A percentile compares a stretch with the other conserved stretches of the same genome.
Evolutionary conservation across 2,329 filamentous ascomycete genomes (phyloP).

Genomic region (Nemania abortiva): DNA sequence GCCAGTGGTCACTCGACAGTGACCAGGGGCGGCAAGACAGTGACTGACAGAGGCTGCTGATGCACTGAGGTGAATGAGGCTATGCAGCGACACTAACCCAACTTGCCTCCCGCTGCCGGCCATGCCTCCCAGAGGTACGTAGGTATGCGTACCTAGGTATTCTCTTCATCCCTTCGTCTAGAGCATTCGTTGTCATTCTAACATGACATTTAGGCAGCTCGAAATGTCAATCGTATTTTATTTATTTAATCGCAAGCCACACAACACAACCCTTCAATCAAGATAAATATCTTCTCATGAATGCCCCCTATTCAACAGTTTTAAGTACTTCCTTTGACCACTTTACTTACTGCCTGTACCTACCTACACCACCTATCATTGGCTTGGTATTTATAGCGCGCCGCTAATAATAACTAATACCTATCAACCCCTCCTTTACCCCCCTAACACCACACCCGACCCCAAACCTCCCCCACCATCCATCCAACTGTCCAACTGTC

Average conservation of each 20-base stretch:
- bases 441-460: background rate
- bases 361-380: slow-evolving; percentile 1
- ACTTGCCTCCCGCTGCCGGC: background rate
- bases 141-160: background rate
- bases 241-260: background rate
- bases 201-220: slow-evolving; percentile 10
- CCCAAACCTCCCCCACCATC: slow-evolving; percentile 3
- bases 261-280: no score
- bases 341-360: background rate
- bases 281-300: background rate
- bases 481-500: background rate
- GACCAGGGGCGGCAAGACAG: background rate
- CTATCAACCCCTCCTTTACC: slow-evolving; percentile 15
- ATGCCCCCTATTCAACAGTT: background rate
- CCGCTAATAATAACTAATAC: slow-evolving; percentile 5
- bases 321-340: background rate
- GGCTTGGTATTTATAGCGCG: slow-evolving; percentile 24
- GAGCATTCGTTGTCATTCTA: slow-evolving; percentile 22
- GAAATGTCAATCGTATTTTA: background rate
- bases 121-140: background rate
- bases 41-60: background rate
- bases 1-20: no score
- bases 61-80: slow-evolving; percentile 1
- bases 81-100: slow-evolving; percentile 7
- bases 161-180: slow-evolving; percentile 1